These are phyloP conservation scores for Fraxinus nigra DNA, from an alignment of 305 asterid genomes.

Conservation along the genomic window DNA sequence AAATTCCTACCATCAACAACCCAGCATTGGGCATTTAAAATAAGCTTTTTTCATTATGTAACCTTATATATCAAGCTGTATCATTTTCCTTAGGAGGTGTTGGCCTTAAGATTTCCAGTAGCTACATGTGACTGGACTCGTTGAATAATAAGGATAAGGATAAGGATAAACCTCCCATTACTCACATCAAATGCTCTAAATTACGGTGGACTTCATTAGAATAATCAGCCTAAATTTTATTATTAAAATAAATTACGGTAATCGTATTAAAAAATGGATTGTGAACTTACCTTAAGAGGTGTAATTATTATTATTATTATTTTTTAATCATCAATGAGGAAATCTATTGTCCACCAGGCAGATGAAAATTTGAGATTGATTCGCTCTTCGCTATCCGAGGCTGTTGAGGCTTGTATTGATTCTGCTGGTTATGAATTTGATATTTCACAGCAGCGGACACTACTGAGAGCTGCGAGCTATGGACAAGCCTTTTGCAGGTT, in stretches of 20 bases:
- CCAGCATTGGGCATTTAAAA: not conserved
- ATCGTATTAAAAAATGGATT: conserved; percentile 6
- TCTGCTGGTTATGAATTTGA: conserved; percentile 97
- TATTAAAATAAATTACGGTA: not conserved
- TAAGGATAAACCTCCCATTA: conserved; percentile 9
- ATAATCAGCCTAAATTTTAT: not conserved
- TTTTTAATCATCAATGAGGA: not conserved
- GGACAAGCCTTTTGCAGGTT: conserved; percentile 99
- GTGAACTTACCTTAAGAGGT: conserved; percentile 6
- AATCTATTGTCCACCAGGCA: conserved; percentile 55
- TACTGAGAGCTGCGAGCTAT: conserved; percentile 93
- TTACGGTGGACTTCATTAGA: not conserved
- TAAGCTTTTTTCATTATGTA: not conserved
- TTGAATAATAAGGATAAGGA: conserved; percentile 13
- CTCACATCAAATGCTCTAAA: not conserved
- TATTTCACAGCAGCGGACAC: conserved; percentile 66
- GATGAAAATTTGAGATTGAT: conserved; percentile 95
- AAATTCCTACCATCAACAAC: not conserved
- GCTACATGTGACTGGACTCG: not conserved
- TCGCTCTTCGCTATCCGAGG: conserved; percentile 82
- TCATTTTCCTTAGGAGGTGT: not conserved
- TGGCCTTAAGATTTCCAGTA: not conserved
- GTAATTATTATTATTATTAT: not conserved
- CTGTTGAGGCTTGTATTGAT: conserved; percentile 93
- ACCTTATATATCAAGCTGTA: not conserved